These are phyloP conservation scores for Aspergillus sp. DNA, from an alignment of 2,329 filamentous ascomycete species.

Conservation along the genomic window DNA sequence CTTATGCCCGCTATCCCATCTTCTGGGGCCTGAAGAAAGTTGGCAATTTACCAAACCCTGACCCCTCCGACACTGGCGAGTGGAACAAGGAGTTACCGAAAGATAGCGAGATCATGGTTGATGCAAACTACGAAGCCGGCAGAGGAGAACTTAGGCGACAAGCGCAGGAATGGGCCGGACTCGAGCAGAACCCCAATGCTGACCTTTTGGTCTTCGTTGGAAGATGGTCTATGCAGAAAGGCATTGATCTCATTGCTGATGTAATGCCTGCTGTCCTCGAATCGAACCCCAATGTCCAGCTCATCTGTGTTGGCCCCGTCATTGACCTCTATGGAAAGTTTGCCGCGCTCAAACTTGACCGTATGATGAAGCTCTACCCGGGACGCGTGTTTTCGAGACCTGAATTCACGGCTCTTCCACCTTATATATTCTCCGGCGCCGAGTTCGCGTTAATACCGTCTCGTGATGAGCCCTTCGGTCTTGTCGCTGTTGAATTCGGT, in stretches of 20 bases:
- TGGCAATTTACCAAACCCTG: conserved; percentile 63
- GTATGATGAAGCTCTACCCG: conserved; percentile 64
- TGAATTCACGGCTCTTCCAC: conserved; percentile 65
- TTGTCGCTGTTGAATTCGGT: conserved; percentile 68
- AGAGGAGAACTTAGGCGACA: conserved; percentile 56
- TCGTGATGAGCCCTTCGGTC: conserved; percentile 66
- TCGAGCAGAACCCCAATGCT: conserved; percentile 59
- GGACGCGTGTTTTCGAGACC: conserved; percentile 66
- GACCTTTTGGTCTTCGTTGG: conserved; percentile 68
- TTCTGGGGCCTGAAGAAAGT: conserved; percentile 66
- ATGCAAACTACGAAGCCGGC: conserved; percentile 53
- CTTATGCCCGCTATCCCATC: conserved; percentile 65
- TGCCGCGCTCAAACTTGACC: conserved; percentile 62
- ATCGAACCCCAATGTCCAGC: conserved; percentile 57
- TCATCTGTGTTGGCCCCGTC: conserved; percentile 63
- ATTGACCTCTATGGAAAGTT: conserved; percentile 69
- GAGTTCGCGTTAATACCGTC: conserved; percentile 68
- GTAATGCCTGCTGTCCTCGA: conserved; percentile 64
- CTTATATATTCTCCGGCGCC: conserved; percentile 65
- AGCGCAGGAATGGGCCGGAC: conserved; percentile 65
- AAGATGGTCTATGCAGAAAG: conserved; percentile 68
- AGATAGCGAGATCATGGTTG: conserved; percentile 50
- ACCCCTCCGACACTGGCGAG: conserved; percentile 62
- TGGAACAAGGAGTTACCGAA: conserved; percentile 56
- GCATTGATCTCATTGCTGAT: conserved; percentile 66